A percentile compares a stretch with the other conserved stretches of the same genome.
phyloP scores from a whole-genome alignment of 306 rosid genomes.

The Arachis hypogaea region DNA sequence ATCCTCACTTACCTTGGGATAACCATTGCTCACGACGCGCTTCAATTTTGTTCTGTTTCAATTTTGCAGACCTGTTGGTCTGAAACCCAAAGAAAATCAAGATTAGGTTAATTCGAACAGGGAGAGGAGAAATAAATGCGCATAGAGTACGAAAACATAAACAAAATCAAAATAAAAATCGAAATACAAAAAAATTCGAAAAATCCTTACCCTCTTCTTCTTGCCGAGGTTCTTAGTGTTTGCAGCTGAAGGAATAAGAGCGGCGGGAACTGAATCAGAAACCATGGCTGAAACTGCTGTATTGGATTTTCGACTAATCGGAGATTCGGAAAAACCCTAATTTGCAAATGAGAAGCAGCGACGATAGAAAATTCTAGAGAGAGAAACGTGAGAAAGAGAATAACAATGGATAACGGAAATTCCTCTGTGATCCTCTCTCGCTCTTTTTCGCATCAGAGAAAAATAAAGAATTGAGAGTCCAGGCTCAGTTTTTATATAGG shows the following conservation, averaged over 20 bases:
- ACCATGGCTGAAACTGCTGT: constrained; percentile 58
- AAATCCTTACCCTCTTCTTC: constrained; percentile 80
- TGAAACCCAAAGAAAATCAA: constrained; percentile 39
- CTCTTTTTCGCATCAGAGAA: constrained; percentile 38
- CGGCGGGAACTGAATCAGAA: constrained; percentile 76
- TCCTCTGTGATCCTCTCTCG: constrained; percentile 74
- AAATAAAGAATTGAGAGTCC: constrained; percentile 6
- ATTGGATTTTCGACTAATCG: constrained; percentile 37
- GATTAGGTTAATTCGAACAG: not conserved
- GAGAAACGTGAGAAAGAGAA: constrained; percentile 37
- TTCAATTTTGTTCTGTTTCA: constrained; percentile 95
- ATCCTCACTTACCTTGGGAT: constrained; percentile 65
- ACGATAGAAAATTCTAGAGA: constrained; percentile 46
- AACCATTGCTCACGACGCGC: constrained; percentile 99
- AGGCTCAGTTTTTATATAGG: constrained; percentile 40
- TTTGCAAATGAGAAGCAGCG: constrained; percentile 35
- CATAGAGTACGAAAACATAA: too few species aligned
- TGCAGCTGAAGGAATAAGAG: constrained; percentile 68
- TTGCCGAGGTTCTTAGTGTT: constrained; percentile 73
- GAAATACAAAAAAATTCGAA: not conserved
- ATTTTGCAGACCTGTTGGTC: constrained; percentile 90
- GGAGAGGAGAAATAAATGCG: not conserved
- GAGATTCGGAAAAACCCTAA: constrained; percentile 65
- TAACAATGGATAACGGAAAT: constrained; percentile 72
- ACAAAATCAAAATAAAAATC: not conserved